A percentile compares a stretch with the other conserved stretches of the same genome.
These are phyloP conservation scores for Polytolypa hystricis DNA, from an alignment of 2,329 filamentous ascomycete genomes.

Conservation along the genomic window DNA sequence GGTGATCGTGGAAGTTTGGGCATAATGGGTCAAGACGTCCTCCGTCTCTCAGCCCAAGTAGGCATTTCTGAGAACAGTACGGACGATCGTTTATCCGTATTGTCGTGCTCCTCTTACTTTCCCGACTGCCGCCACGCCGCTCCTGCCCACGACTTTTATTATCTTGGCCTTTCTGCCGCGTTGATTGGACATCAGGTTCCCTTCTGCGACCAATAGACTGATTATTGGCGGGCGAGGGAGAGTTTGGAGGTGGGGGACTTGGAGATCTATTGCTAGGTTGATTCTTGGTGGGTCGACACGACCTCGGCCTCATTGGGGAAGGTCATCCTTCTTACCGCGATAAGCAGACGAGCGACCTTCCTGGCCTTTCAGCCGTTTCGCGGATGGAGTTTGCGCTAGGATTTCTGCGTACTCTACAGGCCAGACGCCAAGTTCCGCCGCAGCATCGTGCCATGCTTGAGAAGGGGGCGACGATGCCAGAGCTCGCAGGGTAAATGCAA, in stretches of 20 bases:
- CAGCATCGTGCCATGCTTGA: conserved; percentile 9
- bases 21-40: conserved; percentile 3
- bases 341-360: conserved; percentile 2
- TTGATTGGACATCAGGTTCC: neutral
- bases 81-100: conserved; percentile 1
- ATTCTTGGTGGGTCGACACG: conserved; percentile 5
- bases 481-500: conserved; percentile 22
- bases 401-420: conserved; percentile 18
- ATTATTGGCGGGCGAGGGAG: conserved; percentile 1
- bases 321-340: neutral
- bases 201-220: neutral
- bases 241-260: conserved; percentile 1
- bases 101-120: neutral
- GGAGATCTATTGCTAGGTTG: neutral
- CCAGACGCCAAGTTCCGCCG: conserved; percentile 22
- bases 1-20: conserved; percentile 4
- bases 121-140: neutral
- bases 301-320: conserved; percentile 2
- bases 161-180: neutral
- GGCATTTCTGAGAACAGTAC: conserved; percentile 8
- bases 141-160: neutral
- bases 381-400: conserved; percentile 5
- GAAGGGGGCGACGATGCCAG: neutral
- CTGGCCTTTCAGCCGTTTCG: conserved; percentile 3
- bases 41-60: conserved; percentile 5